phyloP scores from a whole-genome alignment of 2,329 filamentous ascomycete genomes.

The Neonectria ditissima region DNA sequence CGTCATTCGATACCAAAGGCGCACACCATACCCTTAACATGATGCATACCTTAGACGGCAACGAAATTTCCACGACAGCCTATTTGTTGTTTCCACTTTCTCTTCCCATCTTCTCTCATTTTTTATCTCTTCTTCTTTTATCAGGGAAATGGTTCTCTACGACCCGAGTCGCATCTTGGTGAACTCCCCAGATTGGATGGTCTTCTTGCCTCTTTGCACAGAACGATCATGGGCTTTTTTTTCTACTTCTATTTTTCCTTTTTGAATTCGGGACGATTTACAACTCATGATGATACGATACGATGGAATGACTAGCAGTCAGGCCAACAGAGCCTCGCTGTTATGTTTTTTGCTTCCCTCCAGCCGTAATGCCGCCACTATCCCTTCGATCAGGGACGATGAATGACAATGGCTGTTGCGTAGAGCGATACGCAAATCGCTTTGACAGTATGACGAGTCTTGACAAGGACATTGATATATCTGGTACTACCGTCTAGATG shows the following conservation, averaged over 20 bases:
- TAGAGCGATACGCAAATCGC: constrained; percentile 10
- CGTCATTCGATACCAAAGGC: constrained; percentile 30
- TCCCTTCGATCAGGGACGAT: constrained; percentile 12
- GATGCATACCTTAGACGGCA: constrained; percentile 45
- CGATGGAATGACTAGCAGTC: constrained; percentile 43
- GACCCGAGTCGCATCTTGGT: constrained; percentile 12
- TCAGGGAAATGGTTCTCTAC: constrained; percentile 13
- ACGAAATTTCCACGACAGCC: constrained; percentile 36
- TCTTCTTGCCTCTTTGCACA: constrained; percentile 16
- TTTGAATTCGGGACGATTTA: constrained; percentile 32
- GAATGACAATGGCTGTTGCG: constrained; percentile 9
- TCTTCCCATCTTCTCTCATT: neutral
- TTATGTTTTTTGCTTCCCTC: constrained; percentile 37
- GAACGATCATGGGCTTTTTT: constrained; percentile 26
- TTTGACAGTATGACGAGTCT: constrained; percentile 14
- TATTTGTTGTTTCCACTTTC: constrained; percentile 20
- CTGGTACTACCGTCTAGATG: constrained; percentile 19
- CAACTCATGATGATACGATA: constrained; percentile 46
- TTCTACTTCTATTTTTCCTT: constrained; percentile 27
- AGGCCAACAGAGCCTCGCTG: constrained; percentile 43
- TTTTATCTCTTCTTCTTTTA: constrained; percentile 19
- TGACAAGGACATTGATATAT: constrained; percentile 38
- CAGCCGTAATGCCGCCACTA: constrained; percentile 16
- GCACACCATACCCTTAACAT: constrained; percentile 38
- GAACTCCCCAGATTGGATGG: constrained; percentile 19